Conservation (phyloP, 352 stramenopile genomes). For the Phytophthora brassicae region DNA sequence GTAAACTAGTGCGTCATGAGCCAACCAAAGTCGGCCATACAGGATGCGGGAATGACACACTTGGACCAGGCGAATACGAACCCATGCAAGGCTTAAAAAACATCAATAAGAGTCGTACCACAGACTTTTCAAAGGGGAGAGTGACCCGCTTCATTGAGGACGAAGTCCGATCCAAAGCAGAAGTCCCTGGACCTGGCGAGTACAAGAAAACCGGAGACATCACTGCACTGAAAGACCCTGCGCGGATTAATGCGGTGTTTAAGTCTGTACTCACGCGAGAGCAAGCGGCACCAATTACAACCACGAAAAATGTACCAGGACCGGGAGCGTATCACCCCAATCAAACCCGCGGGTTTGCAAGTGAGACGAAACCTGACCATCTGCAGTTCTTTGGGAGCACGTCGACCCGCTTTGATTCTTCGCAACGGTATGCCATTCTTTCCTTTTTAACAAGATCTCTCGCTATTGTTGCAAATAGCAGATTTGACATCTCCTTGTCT, state of each 20-base stretch:
- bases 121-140: slow-evolving; percentile 77
- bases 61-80: slow-evolving; percentile 75
- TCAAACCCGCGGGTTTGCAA: slow-evolving; percentile 42
- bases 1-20: slow-evolving; percentile 73
- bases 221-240: slow-evolving; percentile 41
- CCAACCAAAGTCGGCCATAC: slow-evolving; percentile 54
- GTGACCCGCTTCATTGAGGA: slow-evolving; percentile 64
- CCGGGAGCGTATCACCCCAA: slow-evolving; percentile 62
- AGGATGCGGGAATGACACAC: slow-evolving; percentile 56
- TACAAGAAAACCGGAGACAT: slow-evolving; percentile 41
- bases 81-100: slow-evolving; percentile 65
- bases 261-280: slow-evolving; percentile 67
- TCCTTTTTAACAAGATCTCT: too few relatives aligned
- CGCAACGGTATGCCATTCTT: slow-evolving; percentile 39
- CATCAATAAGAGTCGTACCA: slow-evolving; percentile 60
- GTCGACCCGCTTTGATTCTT: slow-evolving; percentile 56
- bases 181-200: slow-evolving; percentile 61
- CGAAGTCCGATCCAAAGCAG: slow-evolving; percentile 56
- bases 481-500: background rate
- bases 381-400: slow-evolving; percentile 85
- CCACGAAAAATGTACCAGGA: slow-evolving; percentile 53
- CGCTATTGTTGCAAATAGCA: background rate
- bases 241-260: slow-evolving; percentile 66
- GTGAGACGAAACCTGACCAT: slow-evolving; percentile 59
- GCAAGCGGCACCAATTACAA: slow-evolving; percentile 31